phyloP scores from a whole-genome alignment of 495 filamentous ascomycete genomes.

The Neurospora discreta region DNA sequence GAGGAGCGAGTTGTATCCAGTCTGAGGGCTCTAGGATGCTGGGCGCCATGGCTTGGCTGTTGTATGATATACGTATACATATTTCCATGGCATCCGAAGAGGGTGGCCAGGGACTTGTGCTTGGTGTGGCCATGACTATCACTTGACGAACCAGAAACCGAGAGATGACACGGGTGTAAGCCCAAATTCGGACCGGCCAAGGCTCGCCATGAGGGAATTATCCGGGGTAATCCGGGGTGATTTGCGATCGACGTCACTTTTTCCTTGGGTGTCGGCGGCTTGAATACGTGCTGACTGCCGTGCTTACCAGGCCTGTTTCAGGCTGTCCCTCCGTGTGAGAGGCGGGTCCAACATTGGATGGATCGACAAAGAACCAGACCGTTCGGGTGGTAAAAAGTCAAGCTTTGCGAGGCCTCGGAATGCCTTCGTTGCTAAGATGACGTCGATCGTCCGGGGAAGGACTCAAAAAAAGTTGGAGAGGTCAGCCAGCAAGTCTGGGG shows the following conservation, averaged over 20 bases:
- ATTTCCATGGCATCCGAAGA: not conserved
- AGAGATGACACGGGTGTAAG: not conserved
- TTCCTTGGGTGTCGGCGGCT: not conserved
- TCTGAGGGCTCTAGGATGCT: too few relatives aligned
- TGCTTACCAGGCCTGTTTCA: not conserved
- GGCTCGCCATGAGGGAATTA: not conserved
- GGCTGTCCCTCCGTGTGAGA: not conserved
- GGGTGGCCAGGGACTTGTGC: not conserved
- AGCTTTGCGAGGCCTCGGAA: not conserved
- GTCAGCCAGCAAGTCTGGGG: not conserved
- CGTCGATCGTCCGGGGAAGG: not conserved
- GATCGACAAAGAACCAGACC: not conserved
- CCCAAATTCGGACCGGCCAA: not conserved
- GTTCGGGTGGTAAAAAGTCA: not conserved
- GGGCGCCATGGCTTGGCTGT: not conserved
- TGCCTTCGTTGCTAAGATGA: not conserved
- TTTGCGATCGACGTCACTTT: not conserved
- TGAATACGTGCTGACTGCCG: not conserved
- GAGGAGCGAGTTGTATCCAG: too few relatives aligned
- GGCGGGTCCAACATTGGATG: not conserved
- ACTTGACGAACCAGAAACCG: not conserved
- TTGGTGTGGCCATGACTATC: not conserved
- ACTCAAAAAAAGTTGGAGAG: not conserved
- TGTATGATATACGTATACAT: not conserved
- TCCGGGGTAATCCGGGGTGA: not conserved